Conservation (phyloP, 306 rosid genomes). For the Mucuna pruriens region DNA sequence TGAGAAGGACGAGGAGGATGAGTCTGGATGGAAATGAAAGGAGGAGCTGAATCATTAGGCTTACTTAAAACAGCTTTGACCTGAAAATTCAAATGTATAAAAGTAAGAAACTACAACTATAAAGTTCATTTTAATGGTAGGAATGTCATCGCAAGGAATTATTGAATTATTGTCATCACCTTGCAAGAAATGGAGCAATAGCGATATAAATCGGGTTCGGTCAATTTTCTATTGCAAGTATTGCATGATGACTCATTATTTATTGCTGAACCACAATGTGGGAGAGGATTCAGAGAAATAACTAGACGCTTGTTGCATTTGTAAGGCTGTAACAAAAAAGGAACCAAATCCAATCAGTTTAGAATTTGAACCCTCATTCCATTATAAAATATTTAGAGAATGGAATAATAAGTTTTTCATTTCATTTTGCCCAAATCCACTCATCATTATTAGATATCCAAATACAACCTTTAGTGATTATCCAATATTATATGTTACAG, state of each 20-base stretch:
- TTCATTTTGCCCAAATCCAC: background rate
- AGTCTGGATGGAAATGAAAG: constrained; percentile 25
- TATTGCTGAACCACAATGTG: constrained; percentile 24
- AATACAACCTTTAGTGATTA: background rate
- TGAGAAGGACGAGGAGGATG: background rate
- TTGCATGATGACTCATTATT: constrained; percentile 37
- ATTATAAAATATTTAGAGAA: too few relatives aligned
- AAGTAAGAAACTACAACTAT: background rate
- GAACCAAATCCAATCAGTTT: background rate
- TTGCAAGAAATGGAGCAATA: constrained; percentile 60
- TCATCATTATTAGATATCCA: background rate
- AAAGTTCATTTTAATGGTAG: background rate
- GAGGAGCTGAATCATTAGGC: constrained; percentile 40
- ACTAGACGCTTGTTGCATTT: constrained; percentile 49
- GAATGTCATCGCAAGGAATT: background rate
- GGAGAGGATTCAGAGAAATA: constrained; percentile 53
- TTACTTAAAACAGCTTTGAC: constrained; percentile 33
- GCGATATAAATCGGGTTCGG: constrained; percentile 37
- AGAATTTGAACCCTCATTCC: too few relatives aligned
- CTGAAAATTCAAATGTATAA: constrained; percentile 44
- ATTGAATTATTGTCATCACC: constrained; percentile 38
- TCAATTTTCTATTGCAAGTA: constrained; percentile 44
- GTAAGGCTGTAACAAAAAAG: constrained; percentile 47
- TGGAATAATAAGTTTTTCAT: too few relatives aligned
- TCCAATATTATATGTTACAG: background rate